Conservation (phyloP, 169 alveolate species). For the Cryptosporidium muris region DNA sequence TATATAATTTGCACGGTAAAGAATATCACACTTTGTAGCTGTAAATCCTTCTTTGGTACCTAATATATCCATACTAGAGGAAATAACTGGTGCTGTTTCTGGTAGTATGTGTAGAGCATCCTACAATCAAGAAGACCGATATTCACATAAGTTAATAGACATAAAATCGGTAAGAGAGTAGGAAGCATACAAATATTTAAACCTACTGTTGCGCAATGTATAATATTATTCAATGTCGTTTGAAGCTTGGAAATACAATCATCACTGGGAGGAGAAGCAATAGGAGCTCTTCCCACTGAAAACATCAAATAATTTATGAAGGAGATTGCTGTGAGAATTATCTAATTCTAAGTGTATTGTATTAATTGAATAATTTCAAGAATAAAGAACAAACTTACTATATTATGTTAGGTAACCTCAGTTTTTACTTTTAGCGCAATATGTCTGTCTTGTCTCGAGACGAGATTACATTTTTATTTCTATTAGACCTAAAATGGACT, state of each 20-base stretch:
- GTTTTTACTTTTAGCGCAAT: too few relatives aligned
- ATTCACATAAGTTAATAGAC: background rate
- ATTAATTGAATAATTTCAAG: too few relatives aligned
- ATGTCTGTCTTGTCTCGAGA: too few relatives aligned
- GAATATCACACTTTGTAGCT: slow-evolving; percentile 25
- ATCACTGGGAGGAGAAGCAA: slow-evolving; percentile 27
- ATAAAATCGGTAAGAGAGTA: background rate
- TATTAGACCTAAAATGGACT: too few relatives aligned
- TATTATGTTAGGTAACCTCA: too few relatives aligned
- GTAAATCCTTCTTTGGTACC: background rate
- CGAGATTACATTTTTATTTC: too few relatives aligned
- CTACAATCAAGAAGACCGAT: slow-evolving; percentile 8
- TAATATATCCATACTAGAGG: background rate
- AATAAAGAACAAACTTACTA: too few relatives aligned
- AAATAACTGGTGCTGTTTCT: slow-evolving; percentile 26
- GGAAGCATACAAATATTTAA: background rate
- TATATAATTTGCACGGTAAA: slow-evolving; percentile 55
- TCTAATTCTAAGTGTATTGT: too few relatives aligned
- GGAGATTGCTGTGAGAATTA: too few relatives aligned
- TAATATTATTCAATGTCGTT: slow-evolving; percentile 35
- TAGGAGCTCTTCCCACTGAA: slow-evolving; percentile 29
- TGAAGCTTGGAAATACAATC: slow-evolving; percentile 56
- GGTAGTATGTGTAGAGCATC: slow-evolving; percentile 54
- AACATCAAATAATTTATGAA: background rate
- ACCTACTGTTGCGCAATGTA: slow-evolving; percentile 62